Conservation (phyloP, 1,284 basidiomycete genomes). For the Tilletia setariae region DNA sequence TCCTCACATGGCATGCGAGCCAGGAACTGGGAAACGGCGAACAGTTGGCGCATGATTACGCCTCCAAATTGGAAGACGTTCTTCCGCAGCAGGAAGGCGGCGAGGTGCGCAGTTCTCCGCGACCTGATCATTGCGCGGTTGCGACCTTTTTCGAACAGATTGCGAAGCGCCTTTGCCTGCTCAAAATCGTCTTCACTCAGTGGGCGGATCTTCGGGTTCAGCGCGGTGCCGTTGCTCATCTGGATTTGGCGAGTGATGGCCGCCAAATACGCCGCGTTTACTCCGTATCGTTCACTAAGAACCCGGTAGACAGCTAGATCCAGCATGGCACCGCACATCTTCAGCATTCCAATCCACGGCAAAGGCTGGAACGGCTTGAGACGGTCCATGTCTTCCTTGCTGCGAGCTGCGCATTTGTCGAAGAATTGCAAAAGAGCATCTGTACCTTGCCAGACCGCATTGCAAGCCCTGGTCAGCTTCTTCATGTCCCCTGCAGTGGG, state of each 20-base stretch:
- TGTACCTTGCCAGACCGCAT: conserved; percentile 41
- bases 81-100: conserved; percentile 34
- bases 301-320: conserved; percentile 38
- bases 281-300: conserved; percentile 33
- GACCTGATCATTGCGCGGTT: conserved; percentile 34
- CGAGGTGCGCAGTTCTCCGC: conserved; percentile 33
- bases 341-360: conserved; percentile 39
- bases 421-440: conserved; percentile 47
- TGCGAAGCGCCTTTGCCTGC: conserved; percentile 29
- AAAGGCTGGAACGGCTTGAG: conserved; percentile 41
- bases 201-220: not conserved
- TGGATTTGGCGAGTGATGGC: conserved; percentile 15
- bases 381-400: conserved; percentile 38
- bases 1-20: conserved; percentile 26
- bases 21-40: conserved; percentile 41
- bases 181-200: conserved; percentile 24
- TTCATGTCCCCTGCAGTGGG: conserved; percentile 36
- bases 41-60: conserved; percentile 33
- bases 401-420: conserved; percentile 37
- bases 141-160: conserved; percentile 35
- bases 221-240: conserved; percentile 6
- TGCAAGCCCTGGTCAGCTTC: conserved; percentile 39
- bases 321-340: conserved; percentile 36
- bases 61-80: conserved; percentile 42
- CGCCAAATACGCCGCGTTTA: conserved; percentile 34